These are phyloP conservation scores for Onygenales sp. DNA, from an alignment of 2,329 filamentous ascomycete genomes.

Conservation along the genomic window DNA sequence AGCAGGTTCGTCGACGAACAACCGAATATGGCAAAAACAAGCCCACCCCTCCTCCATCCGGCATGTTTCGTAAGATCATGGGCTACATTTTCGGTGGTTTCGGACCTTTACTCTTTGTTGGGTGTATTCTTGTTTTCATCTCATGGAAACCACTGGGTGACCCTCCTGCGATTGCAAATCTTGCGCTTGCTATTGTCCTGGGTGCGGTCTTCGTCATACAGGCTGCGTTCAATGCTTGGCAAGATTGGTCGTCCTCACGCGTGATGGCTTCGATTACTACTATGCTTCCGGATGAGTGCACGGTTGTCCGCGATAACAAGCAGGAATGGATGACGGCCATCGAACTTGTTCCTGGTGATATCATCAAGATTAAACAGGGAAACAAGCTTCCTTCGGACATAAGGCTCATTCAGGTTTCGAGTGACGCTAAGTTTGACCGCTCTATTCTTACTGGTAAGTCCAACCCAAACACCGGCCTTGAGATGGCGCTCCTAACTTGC, in stretches of 20 bases:
- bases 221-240: conserved; percentile 60
- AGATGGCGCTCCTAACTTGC: background rate
- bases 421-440: conserved; percentile 62
- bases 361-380: conserved; percentile 59
- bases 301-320: conserved; percentile 52
- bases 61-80: conserved; percentile 47
- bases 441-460: conserved; percentile 57
- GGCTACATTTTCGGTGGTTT: conserved; percentile 73
- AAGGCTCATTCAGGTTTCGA: conserved; percentile 58
- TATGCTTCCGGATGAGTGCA: conserved; percentile 67
- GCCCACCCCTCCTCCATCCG: conserved; percentile 56
- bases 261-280: conserved; percentile 73
- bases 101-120: conserved; percentile 59
- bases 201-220: conserved; percentile 60
- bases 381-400: conserved; percentile 68
- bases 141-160: conserved; percentile 67
- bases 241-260: conserved; percentile 66
- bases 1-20: conserved; percentile 47
- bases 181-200: conserved; percentile 64
- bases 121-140: conserved; percentile 63
- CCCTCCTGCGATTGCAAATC: conserved; percentile 61
- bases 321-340: conserved; percentile 42
- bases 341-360: conserved; percentile 63
- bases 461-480: background rate
- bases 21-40: conserved; percentile 58